Evolutionary conservation across 495 filamentous ascomycete species (phyloP).

Genomic region (Polyplosphaeria fusca): DNA sequence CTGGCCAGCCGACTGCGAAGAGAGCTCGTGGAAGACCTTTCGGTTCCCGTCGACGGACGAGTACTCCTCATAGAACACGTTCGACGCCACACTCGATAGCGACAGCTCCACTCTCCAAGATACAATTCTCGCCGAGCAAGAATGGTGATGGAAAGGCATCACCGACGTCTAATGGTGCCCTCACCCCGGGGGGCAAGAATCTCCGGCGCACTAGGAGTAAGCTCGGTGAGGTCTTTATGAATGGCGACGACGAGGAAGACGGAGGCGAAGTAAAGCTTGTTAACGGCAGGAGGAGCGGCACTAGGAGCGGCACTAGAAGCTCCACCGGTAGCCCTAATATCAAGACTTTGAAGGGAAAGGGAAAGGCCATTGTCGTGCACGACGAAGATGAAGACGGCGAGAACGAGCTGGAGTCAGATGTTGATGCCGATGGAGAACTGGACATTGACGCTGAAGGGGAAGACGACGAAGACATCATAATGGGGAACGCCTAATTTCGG

Average conservation of each 20-base stretch:
- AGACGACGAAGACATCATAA: slow-evolving; percentile 26
- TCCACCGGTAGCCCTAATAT: slow-evolving; percentile 15
- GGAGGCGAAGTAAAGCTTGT: slow-evolving; percentile 18
- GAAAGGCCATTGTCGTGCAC: background rate
- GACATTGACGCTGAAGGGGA: slow-evolving; percentile 32
- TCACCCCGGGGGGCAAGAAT: slow-evolving; percentile 16
- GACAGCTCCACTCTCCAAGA: slow-evolving; percentile 10
- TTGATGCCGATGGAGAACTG: slow-evolving; percentile 22
- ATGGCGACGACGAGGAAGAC: slow-evolving; percentile 31
- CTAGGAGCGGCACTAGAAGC: slow-evolving; percentile 25
- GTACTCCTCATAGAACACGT: slow-evolving; percentile 28
- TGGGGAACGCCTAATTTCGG: slow-evolving; percentile 7
- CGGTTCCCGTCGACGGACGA: slow-evolving; percentile 32
- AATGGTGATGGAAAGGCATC: slow-evolving; percentile 26
- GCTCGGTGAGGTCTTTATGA: slow-evolving; percentile 36
- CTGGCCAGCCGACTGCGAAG: slow-evolving; percentile 46
- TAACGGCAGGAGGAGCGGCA: slow-evolving; percentile 20
- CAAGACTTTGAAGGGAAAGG: slow-evolving; percentile 23
- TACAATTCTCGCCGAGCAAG: slow-evolving; percentile 17
- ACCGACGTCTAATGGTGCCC: slow-evolving; percentile 19
- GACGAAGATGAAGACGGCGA: slow-evolving; percentile 21
- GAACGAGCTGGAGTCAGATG: slow-evolving; percentile 5
- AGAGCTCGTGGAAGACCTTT: slow-evolving; percentile 51
- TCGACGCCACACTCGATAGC: slow-evolving; percentile 17
- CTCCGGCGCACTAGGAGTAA: slow-evolving; percentile 41